phyloP scores from a whole-genome alignment of 1,284 basidiomycete genomes.

The Ganoderma lucidum region DNA sequence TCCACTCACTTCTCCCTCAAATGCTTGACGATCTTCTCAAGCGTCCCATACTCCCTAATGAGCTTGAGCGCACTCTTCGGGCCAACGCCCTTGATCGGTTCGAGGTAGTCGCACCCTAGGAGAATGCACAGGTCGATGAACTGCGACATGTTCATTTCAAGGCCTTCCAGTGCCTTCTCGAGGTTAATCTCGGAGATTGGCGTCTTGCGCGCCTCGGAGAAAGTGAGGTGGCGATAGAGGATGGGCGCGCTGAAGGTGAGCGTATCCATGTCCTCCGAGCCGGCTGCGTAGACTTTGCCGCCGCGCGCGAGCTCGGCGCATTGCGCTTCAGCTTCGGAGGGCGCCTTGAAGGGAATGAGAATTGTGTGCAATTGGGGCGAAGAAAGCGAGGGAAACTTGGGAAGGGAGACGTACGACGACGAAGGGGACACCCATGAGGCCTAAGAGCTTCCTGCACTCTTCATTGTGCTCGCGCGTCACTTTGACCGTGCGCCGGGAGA shows the following conservation, averaged over 20 bases:
- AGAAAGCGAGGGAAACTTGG: not conserved
- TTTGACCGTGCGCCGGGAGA: conserved; percentile 91
- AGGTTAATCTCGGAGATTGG: conserved; percentile 97
- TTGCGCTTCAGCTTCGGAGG: conserved; percentile 98
- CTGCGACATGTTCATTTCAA: conserved; percentile 95
- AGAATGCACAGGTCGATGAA: conserved; percentile 98
- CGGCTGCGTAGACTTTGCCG: conserved; percentile 95
- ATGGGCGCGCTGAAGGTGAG: conserved; percentile 95
- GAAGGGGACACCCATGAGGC: conserved; percentile 97
- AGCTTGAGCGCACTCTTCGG: conserved; percentile 97
- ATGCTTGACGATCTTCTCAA: conserved; percentile 86
- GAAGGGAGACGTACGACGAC: conserved; percentile 70
- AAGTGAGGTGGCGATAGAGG: conserved; percentile 94
- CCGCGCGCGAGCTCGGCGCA: conserved; percentile 97
- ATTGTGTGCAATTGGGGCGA: not conserved
- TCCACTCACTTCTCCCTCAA: conserved; percentile 77
- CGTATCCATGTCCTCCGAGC: conserved; percentile 99
- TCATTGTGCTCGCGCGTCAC: conserved; percentile 98
- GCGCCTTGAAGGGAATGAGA: conserved; percentile 65
- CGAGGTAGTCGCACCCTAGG: conserved; percentile 98
- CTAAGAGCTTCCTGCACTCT: conserved; percentile 89
- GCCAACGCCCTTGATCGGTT: conserved; percentile 95
- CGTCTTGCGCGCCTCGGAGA: conserved; percentile 98
- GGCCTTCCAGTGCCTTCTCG: conserved; percentile 83
- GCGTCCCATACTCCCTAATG: conserved; percentile 84